Evolutionary conservation across 352 stramenopile genomes (phyloP).

Genomic region (Blastocystis sp.): DNA sequence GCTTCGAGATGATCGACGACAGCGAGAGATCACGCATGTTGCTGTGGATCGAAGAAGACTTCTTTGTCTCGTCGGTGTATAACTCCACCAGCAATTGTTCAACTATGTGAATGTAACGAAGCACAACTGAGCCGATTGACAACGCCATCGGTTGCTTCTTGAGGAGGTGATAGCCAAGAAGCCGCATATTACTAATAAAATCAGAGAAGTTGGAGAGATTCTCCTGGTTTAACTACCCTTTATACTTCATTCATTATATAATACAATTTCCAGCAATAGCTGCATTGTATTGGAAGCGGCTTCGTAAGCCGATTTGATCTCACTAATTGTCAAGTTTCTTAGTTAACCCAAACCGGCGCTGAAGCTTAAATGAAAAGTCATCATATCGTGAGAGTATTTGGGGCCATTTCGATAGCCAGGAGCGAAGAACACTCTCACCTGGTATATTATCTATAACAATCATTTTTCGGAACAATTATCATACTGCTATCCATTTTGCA

Average conservation of each 20-base stretch:
- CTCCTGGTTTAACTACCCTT: not conserved
- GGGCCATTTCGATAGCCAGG: not conserved
- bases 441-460: not conserved
- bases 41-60: not conserved
- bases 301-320: slow-evolving; percentile 31
- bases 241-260: not conserved
- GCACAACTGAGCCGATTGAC: slow-evolving; percentile 30
- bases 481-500: not conserved
- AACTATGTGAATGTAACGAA: slow-evolving; percentile 51
- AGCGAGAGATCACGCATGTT: not conserved
- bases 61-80: not conserved
- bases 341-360: not conserved
- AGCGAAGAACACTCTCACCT: not conserved
- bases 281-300: not conserved
- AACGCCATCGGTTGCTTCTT: slow-evolving; percentile 55
- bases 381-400: slow-evolving; percentile 12
- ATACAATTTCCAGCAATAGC: slow-evolving; percentile 18
- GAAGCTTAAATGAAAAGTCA: slow-evolving; percentile 44
- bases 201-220: not conserved
- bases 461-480: not conserved
- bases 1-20: not conserved
- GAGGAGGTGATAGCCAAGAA: slow-evolving; percentile 4
- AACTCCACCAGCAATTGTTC: not conserved
- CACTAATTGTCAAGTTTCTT: not conserved
- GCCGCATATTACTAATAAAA: not conserved